Evolutionary conservation across 2,329 filamentous ascomycete species (phyloP).

Genomic region (Delphinella strobiligena): DNA sequence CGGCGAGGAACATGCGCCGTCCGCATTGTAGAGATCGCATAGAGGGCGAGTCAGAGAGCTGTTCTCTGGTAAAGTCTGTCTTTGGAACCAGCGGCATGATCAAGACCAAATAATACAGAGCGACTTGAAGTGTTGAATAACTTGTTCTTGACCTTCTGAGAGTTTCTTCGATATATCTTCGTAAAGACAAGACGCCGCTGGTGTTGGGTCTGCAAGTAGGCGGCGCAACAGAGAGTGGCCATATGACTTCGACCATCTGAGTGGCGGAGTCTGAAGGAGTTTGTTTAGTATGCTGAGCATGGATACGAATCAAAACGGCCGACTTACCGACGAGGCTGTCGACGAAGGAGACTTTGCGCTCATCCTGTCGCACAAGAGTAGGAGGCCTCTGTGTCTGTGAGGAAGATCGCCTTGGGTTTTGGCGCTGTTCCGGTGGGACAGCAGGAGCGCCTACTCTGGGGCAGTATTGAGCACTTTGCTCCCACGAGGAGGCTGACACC

Average conservation of each 20-base stretch:
- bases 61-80: constrained; percentile 77
- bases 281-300: too few species aligned
- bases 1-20: constrained; percentile 91
- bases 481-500: not conserved
- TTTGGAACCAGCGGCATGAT: constrained; percentile 82
- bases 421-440: constrained; percentile 50
- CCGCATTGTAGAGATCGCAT: constrained; percentile 84
- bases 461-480: constrained; percentile 1
- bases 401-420: constrained; percentile 46
- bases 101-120: constrained; percentile 88
- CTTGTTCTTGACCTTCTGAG: constrained; percentile 87
- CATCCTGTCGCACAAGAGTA: constrained; percentile 69
- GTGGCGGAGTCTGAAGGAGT: constrained; percentile 87
- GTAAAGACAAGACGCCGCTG: constrained; percentile 74
- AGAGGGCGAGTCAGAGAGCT: constrained; percentile 58
- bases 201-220: constrained; percentile 45
- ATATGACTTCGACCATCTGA: constrained; percentile 93
- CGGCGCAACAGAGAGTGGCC: constrained; percentile 76
- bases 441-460: constrained; percentile 21
- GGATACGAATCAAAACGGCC: too few species aligned
- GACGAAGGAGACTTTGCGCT: constrained; percentile 90
- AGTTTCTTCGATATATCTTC: constrained; percentile 96
- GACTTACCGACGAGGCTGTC: constrained; percentile 93
- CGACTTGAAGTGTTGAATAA: constrained; percentile 94
- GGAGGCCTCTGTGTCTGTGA: constrained; percentile 54